These are phyloP conservation scores for Barbatosphaeria neglecta DNA, from an alignment of 495 filamentous ascomycete genomes.

Conservation along the genomic window DNA sequence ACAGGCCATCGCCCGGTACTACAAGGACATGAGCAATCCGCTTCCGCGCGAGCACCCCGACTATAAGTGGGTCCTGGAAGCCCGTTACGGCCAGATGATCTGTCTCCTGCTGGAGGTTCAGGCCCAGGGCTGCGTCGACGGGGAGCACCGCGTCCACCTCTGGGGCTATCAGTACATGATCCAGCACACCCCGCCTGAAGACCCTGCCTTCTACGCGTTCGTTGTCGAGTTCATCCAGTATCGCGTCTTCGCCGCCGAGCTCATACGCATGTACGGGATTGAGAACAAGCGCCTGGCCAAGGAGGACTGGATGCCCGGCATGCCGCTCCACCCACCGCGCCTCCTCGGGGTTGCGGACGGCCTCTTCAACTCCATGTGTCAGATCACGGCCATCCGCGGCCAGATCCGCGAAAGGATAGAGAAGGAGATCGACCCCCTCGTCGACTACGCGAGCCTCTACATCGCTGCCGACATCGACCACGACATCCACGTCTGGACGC, in stretches of 20 bases:
- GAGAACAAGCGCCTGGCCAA: constrained; percentile 38
- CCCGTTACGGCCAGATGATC: constrained; percentile 61
- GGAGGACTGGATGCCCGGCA: constrained; percentile 53
- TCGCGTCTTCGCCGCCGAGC: constrained; percentile 70
- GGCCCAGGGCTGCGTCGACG: constrained; percentile 62
- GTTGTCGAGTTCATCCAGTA: constrained; percentile 91
- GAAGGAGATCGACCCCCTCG: constrained; percentile 51
- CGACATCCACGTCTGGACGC: constrained; percentile 65
- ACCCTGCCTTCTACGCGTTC: constrained; percentile 62
- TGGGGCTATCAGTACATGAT: constrained; percentile 63
- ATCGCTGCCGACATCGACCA: constrained; percentile 69
- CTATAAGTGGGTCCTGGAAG: constrained; percentile 44
- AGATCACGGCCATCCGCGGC: constrained; percentile 70
- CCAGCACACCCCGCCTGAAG: constrained; percentile 41
- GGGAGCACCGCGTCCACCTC: constrained; percentile 74
- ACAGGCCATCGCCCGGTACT: constrained; percentile 47
- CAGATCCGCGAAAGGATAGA: constrained; percentile 57
- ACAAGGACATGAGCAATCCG: constrained; percentile 27
- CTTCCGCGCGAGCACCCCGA: constrained; percentile 26
- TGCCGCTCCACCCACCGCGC: constrained; percentile 64
- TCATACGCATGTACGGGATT: constrained; percentile 55
- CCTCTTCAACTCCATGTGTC: constrained; percentile 66
- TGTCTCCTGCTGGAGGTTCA: constrained; percentile 74
- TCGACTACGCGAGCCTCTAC: constrained; percentile 64
- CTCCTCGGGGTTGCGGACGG: constrained; percentile 83